A percentile compares a stretch with the other conserved stretches of the same genome.
phyloP scores from a whole-genome alignment of 208 protist species.

The Trypanosoma congolense region DNA sequence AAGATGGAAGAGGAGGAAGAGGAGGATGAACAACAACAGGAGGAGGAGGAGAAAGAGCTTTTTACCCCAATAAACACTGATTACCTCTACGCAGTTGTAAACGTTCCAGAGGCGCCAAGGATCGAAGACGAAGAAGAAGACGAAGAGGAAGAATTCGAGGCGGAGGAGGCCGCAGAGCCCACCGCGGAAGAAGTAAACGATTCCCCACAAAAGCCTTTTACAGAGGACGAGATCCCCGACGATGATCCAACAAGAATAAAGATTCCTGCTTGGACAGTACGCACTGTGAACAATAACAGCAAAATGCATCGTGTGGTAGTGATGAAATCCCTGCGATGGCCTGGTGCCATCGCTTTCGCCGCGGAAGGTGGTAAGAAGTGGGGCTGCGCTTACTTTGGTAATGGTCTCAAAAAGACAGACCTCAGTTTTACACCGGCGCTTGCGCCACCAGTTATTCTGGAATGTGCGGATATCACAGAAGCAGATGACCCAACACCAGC shows the following conservation, averaged over 20 bases:
- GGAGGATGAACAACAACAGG: slow-evolving; percentile 51
- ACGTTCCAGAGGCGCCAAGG: slow-evolving; percentile 79
- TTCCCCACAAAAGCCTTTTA: slow-evolving; percentile 63
- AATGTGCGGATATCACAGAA: slow-evolving; percentile 81
- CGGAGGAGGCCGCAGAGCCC: slow-evolving; percentile 21
- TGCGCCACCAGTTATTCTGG: slow-evolving; percentile 66
- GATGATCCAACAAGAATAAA: slow-evolving; percentile 86
- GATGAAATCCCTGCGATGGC: slow-evolving; percentile 85
- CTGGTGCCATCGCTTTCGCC: slow-evolving; percentile 77
- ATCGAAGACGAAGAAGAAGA: slow-evolving; percentile 77
- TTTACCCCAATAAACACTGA: slow-evolving; percentile 77
- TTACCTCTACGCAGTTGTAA: slow-evolving; percentile 74
- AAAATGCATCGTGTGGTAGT: slow-evolving; percentile 80
- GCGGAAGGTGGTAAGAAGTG: slow-evolving; percentile 73
- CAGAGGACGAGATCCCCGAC: slow-evolving; percentile 77
- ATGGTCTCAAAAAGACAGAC: slow-evolving; percentile 85
- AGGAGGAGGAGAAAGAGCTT: slow-evolving; percentile 86
- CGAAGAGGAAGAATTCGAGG: slow-evolving; percentile 47
- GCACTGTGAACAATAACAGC: slow-evolving; percentile 76
- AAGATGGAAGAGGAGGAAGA: slow-evolving; percentile 52
- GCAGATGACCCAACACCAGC: slow-evolving; percentile 81
- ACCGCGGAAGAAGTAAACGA: slow-evolving; percentile 52
- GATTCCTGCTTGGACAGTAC: slow-evolving; percentile 73
- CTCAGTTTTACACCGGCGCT: slow-evolving; percentile 78
- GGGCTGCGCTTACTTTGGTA: slow-evolving; percentile 88